These are phyloP conservation scores for Falciphora oryzae DNA, from an alignment of 2,329 filamentous ascomycete genomes.

Conservation along the genomic window DNA sequence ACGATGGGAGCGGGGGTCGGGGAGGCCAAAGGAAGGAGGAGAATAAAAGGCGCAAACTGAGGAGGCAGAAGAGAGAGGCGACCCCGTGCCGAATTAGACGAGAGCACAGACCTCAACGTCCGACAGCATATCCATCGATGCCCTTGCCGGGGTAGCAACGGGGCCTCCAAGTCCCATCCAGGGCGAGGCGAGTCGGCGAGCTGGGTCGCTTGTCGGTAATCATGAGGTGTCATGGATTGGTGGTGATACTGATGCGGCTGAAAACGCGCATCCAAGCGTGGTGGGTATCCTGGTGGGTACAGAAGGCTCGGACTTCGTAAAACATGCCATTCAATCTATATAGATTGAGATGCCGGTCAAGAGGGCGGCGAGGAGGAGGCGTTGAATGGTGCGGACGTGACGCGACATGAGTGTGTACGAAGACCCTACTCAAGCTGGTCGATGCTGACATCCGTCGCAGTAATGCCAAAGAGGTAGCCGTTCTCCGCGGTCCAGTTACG, in stretches of 20 bases:
- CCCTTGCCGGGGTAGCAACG: no score
- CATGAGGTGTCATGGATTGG: background rate
- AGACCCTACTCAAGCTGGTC: constrained; percentile 34
- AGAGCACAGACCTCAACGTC: background rate
- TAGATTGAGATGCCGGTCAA: background rate
- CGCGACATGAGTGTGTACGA: background rate
- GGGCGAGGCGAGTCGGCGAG: background rate
- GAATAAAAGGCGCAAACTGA: background rate
- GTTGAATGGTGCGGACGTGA: background rate
- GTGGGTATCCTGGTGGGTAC: constrained; percentile 2
- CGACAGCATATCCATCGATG: no score
- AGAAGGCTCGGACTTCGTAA: background rate
- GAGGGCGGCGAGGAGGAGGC: no score
- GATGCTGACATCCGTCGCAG: constrained; percentile 41
- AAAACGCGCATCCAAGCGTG: background rate
- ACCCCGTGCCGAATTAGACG: background rate
- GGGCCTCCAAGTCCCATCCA: background rate
- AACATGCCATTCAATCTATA: background rate
- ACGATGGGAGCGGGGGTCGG: background rate
- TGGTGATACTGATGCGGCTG: background rate
- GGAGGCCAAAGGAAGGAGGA: background rate
- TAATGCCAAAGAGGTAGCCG: constrained; percentile 49
- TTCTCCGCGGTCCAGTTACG: constrained; percentile 92
- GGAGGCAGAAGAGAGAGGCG: background rate
- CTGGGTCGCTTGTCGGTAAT: background rate